Base-by-base conservation (phyloP, 23 red algal genomes). In the Gracilariopsis chorda region DNA sequence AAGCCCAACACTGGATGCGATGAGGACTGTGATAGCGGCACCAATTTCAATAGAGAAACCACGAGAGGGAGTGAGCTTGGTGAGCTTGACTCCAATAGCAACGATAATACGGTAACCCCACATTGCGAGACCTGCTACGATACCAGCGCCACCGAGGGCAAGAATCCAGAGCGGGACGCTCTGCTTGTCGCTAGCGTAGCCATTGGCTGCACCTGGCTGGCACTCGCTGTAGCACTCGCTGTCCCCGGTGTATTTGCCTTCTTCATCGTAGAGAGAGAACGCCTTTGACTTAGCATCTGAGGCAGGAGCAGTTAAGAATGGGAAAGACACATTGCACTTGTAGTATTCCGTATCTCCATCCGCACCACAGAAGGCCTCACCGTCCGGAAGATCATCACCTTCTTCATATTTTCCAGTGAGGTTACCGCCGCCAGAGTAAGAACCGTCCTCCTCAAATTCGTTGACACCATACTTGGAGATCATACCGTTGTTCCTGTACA, bases 1-100 rank as follows among this genome's bases (percentile, higher is more conserved):
- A 36, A 99, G 44, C 30, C 97, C 97, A 41, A 99, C 53, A 16
- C 64, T 77, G 29, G 93, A 92, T 4, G 97, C 97, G 29, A 99
- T 92, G 37, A 99, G 63, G 36, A 99, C 97, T 5, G 93, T 96
- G 79, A 99, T 74, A 20, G 93, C 91, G 27, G 97, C 93, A 0
- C 92, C 90, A 49, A 99, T 83, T 45, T 99, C 97, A 78, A 99
- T 94, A 34, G 90, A 85, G 83, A 94, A 96, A n/a, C 97, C 97
- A 33, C 94, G 90, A 64, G 93, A 93, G 14, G 97, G 93, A 20
- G 93, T 94, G 11, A 99, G 84, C 60, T 99, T 94, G 27, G 97
- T 99, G 2, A 99, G 76, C 86, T 99, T 99, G 75, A 86, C 87
- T 49, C 97, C 97, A 55, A 99, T 91, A 46, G 97, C 93, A 13